phyloP scores from a whole-genome alignment of 345 rosid species.

The Hibiscus tridactylites region DNA sequence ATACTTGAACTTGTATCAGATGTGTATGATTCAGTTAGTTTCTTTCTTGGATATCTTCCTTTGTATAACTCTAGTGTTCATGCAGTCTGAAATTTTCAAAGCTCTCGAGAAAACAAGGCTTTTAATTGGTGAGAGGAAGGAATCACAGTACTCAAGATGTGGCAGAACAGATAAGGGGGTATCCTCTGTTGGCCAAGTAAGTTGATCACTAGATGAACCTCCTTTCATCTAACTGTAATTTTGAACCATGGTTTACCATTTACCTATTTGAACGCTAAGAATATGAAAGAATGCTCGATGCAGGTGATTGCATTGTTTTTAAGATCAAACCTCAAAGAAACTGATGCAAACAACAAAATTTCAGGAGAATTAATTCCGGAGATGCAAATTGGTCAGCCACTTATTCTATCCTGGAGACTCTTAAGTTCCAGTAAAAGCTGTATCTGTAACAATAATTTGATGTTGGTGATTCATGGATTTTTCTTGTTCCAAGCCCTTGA shows the following conservation, averaged over 20 bases:
- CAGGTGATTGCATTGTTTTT: slow-evolving; percentile 81
- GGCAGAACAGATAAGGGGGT: slow-evolving; percentile 96
- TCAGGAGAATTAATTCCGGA: slow-evolving; percentile 17
- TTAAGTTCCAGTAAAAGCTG: not conserved
- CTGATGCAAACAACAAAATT: slow-evolving; percentile 20
- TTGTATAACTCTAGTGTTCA: slow-evolving; percentile 11
- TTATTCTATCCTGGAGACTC: slow-evolving; percentile 8
- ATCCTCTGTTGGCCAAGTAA: slow-evolving; percentile 90
- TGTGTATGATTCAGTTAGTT: not conserved
- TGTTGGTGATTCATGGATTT: slow-evolving; percentile 2
- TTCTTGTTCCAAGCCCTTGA: not conserved
- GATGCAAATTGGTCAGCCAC: slow-evolving; percentile 29
- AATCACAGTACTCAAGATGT: slow-evolving; percentile 74
- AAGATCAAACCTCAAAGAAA: slow-evolving; percentile 54
- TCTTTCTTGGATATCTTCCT: slow-evolving; percentile 3
- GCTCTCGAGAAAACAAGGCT: slow-evolving; percentile 81
- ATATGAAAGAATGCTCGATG: slow-evolving; percentile 18
- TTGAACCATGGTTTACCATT: not conserved
- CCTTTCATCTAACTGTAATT: not conserved
- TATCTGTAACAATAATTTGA: not conserved
- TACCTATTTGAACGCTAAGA: slow-evolving; percentile 7
- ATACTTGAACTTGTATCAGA: slow-evolving; percentile 6
- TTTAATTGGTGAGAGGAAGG: slow-evolving; percentile 68
- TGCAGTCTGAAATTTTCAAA: slow-evolving; percentile 83
- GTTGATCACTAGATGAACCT: slow-evolving; percentile 13